Evolutionary conservation across 371 early-diverging fungal genomes (phyloP), one percentile per base, ranked within the genome.

Genomic region (Parasitella parasitica): DNA sequence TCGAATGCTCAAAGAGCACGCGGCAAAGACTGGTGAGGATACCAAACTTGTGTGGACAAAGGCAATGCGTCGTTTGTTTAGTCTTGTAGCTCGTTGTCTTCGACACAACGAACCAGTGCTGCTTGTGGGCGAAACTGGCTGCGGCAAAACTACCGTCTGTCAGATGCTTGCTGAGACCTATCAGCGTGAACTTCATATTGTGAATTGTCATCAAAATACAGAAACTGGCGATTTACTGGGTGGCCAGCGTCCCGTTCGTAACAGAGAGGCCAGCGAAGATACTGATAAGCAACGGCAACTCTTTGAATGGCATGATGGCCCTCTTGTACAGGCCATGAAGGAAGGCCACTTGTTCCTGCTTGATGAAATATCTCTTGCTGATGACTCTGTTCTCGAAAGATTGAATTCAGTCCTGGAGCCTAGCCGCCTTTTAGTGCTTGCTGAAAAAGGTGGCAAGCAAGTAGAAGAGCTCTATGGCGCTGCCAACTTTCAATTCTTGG

Each of bases 291-390:
- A 71, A 13, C 66, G 70, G 34, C 84, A 79, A 8, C 77, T 97
- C 41, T 97, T 97, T 79, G 94, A 94, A 65, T 97, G 97, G 96
- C 90, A 86, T 57, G 98, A 95, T 71, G 99, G 99, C 24, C 96
- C 97, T 7, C 82, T 99, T 37, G 89, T 98, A 12, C 88, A 91
- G 68, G 91, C 99, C 8, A 88, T 99, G 93, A 89, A 89, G 64
- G 72, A 85, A n/a, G 99, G 99, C n/a, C 84, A 91, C 26, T 76
- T 90, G 57, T 98, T 99, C 73, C 81, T 99, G 63, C 83, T 99
- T 50, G 99, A 99, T 84, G 99, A 99, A 86, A 99, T 99, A 12
- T 99, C 99, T 16, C 83, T 99, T 37, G 99, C 99, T 3, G 99
- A 99, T 59, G 99, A 99, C 76, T 97, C 99, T 13, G 99, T 99